Percentiles rank a stretch among this genome's conserved stretches.
phyloP scores from a whole-genome alignment of 2,329 filamentous ascomycete genomes.

The Beauveria pseudobassiana region DNA sequence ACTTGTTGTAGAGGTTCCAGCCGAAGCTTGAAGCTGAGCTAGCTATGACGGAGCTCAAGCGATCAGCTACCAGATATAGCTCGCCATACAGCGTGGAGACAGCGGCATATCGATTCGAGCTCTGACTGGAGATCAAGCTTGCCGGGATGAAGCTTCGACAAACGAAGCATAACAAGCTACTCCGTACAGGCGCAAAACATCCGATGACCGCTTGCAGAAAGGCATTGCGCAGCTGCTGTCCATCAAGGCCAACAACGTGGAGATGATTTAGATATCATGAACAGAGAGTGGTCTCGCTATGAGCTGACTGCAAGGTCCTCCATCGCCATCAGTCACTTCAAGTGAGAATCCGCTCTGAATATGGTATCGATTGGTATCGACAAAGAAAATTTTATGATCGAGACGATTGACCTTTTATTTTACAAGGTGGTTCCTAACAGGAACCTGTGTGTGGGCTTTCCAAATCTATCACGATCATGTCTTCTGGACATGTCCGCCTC shows the following conservation, averaged over 20 bases:
- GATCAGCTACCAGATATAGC: neutral
- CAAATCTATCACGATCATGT: slow-evolving; percentile 29
- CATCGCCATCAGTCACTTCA: neutral
- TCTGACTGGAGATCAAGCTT: neutral
- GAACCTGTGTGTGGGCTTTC: slow-evolving; percentile 23
- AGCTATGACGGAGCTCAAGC: neutral
- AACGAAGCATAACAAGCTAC: neutral
- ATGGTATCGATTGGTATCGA: slow-evolving; percentile 12
- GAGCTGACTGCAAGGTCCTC: neutral
- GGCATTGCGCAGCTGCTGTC: neutral
- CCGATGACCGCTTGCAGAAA: no score
- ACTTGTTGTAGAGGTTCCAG: neutral
- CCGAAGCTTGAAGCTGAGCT: neutral
- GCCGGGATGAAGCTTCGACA: neutral
- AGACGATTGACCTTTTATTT: slow-evolving; percentile 37
- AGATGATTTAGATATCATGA: neutral
- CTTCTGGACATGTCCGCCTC: slow-evolving; percentile 22
- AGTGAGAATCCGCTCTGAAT: neutral
- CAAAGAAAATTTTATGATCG: slow-evolving; percentile 26
- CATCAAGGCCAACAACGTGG: neutral
- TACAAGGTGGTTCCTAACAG: slow-evolving; percentile 32
- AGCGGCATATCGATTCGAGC: neutral
- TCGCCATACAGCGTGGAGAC: neutral
- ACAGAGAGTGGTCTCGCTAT: neutral
- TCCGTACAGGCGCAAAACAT: neutral